Evolutionary conservation across 2,329 filamentous ascomycete genomes (phyloP).

Genomic region (Colletotrichum endophyticum): DNA sequence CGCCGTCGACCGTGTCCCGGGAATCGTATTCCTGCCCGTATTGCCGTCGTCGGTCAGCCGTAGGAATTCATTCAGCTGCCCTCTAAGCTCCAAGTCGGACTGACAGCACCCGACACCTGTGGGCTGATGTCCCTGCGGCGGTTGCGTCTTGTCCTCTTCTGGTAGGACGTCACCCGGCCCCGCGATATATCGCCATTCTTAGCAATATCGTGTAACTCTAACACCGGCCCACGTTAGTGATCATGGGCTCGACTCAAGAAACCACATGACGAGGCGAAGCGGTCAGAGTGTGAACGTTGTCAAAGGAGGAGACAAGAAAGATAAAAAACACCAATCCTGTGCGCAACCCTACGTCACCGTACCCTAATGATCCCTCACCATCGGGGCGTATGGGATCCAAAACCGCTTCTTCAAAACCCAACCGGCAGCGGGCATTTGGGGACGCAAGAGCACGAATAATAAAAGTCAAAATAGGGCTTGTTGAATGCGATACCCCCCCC

Average conservation of each 20-base stretch:
- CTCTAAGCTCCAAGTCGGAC: background rate
- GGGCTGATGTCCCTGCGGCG: background rate
- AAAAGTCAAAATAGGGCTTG: constrained; percentile 11
- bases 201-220: background rate
- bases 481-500: constrained; percentile 1
- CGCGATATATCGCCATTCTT: background rate
- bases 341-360: constrained; percentile 18
- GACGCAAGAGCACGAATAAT: background rate
- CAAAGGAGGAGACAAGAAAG: background rate
- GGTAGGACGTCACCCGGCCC: background rate
- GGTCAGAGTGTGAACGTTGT: background rate
- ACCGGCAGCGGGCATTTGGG: background rate
- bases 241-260: background rate
- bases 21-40: background rate
- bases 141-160: background rate
- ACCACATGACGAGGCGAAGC: background rate
- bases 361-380: constrained; percentile 11
- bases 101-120: background rate
- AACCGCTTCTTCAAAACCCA: background rate
- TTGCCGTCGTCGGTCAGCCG: background rate
- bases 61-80: background rate
- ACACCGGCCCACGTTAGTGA: background rate
- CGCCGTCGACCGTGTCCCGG: background rate
- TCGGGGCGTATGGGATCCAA: background rate
- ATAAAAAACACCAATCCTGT: background rate